Evolutionary conservation across 2,329 filamentous ascomycete genomes (phyloP).

Genomic region (Aaosphaeria pasadenensis): DNA sequence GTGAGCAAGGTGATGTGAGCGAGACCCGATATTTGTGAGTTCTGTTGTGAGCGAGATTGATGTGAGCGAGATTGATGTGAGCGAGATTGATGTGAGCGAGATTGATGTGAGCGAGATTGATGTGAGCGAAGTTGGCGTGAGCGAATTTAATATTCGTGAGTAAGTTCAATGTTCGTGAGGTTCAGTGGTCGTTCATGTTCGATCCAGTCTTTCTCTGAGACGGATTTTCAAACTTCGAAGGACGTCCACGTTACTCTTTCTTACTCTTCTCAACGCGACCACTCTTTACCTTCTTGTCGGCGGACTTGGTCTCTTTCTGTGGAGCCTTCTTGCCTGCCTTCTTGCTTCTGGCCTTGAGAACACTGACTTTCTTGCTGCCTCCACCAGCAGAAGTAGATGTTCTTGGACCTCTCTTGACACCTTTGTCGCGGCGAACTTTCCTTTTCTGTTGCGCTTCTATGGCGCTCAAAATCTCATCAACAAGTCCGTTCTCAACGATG

Average conservation of each 20-base stretch:
- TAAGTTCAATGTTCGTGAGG: too few species aligned
- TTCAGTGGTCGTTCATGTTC: too few species aligned
- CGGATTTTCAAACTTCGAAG: too few species aligned
- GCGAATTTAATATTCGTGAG: too few species aligned
- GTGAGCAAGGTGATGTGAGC: too few species aligned
- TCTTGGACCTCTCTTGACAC: conserved; percentile 7
- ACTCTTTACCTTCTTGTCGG: conserved; percentile 4
- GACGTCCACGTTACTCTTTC: background rate
- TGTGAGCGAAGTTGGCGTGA: too few species aligned
- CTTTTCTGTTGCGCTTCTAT: conserved; percentile 1
- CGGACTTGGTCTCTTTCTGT: conserved; percentile 5
- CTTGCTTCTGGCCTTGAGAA: conserved; percentile 5
- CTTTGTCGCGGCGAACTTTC: conserved; percentile 16
- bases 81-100: too few species aligned
- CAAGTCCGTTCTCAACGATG: conserved; percentile 19
- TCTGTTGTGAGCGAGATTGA: too few species aligned
- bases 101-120: too few species aligned
- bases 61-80: too few species aligned
- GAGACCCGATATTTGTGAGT: too few species aligned
- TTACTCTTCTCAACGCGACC: conserved; percentile 1
- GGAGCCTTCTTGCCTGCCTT: conserved; percentile 1
- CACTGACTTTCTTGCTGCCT: background rate
- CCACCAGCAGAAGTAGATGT: background rate
- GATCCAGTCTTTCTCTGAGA: too few species aligned
- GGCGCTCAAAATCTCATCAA: conserved; percentile 9